phyloP scores from a whole-genome alignment of 768 basidiomycete genomes.

The Phaeotremella fagi region DNA sequence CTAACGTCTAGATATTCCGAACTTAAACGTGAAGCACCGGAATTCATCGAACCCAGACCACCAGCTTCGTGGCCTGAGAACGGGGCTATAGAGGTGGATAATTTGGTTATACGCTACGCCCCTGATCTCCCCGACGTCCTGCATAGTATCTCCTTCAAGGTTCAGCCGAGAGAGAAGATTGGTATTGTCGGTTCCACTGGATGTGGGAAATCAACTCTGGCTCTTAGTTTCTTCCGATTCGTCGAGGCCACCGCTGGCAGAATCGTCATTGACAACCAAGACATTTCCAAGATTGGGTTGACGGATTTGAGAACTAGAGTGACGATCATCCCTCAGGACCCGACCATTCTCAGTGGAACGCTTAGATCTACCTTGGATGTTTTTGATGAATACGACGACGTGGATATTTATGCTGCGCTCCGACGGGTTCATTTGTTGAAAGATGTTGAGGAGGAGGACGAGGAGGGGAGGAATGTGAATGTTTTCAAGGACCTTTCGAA shows the following conservation, averaged over 20 bases:
- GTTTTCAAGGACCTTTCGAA: constrained; percentile 42
- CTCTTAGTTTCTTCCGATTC: constrained; percentile 80
- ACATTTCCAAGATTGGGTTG: constrained; percentile 72
- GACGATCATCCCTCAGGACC: constrained; percentile 72
- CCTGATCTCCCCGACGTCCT: constrained; percentile 82
- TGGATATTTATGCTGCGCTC: constrained; percentile 57
- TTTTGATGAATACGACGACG: constrained; percentile 78
- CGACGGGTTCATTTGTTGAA: constrained; percentile 47
- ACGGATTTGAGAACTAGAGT: constrained; percentile 72
- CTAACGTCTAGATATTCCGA: constrained; percentile 55
- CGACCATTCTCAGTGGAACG: constrained; percentile 77
- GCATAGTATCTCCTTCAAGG: constrained; percentile 68
- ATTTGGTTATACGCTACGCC: constrained; percentile 64
- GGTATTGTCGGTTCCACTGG: constrained; percentile 51
- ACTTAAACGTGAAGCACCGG: constrained; percentile 67
- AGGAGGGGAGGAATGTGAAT: constrained; percentile 41
- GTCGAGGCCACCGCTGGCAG: constrained; percentile 77
- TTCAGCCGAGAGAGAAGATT: constrained; percentile 72
- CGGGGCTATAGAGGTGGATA: constrained; percentile 61
- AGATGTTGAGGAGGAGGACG: constrained; percentile 18
- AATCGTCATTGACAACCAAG: constrained; percentile 70
- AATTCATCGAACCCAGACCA: constrained; percentile 82
- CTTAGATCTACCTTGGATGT: constrained; percentile 76
- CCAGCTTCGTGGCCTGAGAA: constrained; percentile 69
- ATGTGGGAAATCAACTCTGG: constrained; percentile 48